A percentile compares a stretch with the other conserved stretches of the same genome.
Conservation (phyloP, 2,329 filamentous ascomycete genomes). For the Sclerotinia sclerotiorum region DNA sequence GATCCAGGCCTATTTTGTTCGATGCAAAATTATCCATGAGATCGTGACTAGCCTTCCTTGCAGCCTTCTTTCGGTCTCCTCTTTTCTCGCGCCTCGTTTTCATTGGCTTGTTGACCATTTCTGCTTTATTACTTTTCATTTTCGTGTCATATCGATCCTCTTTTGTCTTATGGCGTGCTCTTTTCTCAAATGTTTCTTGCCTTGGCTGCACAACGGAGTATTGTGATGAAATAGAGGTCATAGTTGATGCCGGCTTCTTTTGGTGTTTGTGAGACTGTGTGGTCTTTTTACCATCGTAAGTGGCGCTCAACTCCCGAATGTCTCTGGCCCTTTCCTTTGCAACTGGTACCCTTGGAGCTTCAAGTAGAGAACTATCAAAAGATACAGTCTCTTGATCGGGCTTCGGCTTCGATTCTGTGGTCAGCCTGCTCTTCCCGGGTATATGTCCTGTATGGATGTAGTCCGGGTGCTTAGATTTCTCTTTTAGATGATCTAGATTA, state of each 20-base stretch:
- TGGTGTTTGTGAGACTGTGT: slow-evolving; percentile 23
- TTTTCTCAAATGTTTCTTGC: slow-evolving; percentile 45
- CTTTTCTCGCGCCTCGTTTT: slow-evolving; percentile 28
- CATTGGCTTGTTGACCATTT: slow-evolving; percentile 30
- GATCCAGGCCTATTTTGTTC: slow-evolving; percentile 51
- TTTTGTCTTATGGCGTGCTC: slow-evolving; percentile 55
- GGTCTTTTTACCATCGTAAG: neutral
- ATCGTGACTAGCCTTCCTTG: slow-evolving; percentile 42
- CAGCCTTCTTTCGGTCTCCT: slow-evolving; percentile 29
- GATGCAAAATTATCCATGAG: slow-evolving; percentile 59
- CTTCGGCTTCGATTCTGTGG: neutral
- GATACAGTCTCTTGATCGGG: slow-evolving; percentile 25
- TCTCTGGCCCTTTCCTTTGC: neutral
- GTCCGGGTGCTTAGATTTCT: neutral
- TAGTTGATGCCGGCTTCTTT: slow-evolving; percentile 17
- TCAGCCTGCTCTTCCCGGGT: neutral
- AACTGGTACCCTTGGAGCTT: slow-evolving; percentile 17
- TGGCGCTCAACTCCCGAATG: neutral
- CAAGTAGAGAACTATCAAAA: slow-evolving; percentile 36
- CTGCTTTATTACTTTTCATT: slow-evolving; percentile 34
- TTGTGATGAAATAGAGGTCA: slow-evolving; percentile 2
- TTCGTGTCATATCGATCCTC: slow-evolving; percentile 55
- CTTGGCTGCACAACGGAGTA: neutral
- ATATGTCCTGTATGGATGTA: neutral
- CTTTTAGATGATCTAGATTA: neutral